Base-by-base conservation (phyloP, 2,329 filamentous ascomycete species). In the Graphiopsis chlorocephala region DNA sequence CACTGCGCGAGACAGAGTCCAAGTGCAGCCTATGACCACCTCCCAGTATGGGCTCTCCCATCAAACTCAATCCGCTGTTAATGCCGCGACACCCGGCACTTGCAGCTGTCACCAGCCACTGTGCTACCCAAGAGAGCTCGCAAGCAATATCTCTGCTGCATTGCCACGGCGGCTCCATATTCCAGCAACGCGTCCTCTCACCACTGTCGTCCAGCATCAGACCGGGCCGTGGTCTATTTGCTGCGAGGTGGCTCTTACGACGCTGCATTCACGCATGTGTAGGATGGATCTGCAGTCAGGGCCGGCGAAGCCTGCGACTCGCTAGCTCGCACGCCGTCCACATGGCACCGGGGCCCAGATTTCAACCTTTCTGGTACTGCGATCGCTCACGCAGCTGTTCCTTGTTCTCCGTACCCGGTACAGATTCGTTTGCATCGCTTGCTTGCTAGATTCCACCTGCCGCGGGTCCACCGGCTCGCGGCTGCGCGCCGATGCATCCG, bases 401-500 rank as follows among this genome's bases (percentile, higher is more conserved):
- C 38, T 38, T 1, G 26, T 10, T 15, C 31, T 62, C 17, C 29
- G 48, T 62, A 29, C 60, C 60, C 60, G 48, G 60, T 52, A 55
- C 47, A 52, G 60, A 45, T 45, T 28, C 11, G 33, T 55, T 33
- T 55, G 28, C 20, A 50, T 42, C 25, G 47, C 50, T 58, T 58
- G 35, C 15, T 20, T n/a, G 12, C 25, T 23, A 35, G 29, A 38
- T 53, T 61, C 45, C 14, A 33, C 45, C 59, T 20, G 15, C 45
- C n/a, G 58, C 45, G n/a, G 58, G 58, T 28, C 25, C 25, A 26
- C 29, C 26, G 23, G 60, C 38, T 11, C 23, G 48, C 60, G 48
- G 48, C 60, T 55, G 31, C 60, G 48, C 25, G 48, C 48, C 60
- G 60, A 42, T 42, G 47, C 48, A 62, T 53, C 60, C 60, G 60